Percentiles rank a stretch among this genome's conserved stretches.
phyloP scores from a whole-genome alignment of 495 filamentous ascomycete species.

The Elaphomyces granulatus region DNA sequence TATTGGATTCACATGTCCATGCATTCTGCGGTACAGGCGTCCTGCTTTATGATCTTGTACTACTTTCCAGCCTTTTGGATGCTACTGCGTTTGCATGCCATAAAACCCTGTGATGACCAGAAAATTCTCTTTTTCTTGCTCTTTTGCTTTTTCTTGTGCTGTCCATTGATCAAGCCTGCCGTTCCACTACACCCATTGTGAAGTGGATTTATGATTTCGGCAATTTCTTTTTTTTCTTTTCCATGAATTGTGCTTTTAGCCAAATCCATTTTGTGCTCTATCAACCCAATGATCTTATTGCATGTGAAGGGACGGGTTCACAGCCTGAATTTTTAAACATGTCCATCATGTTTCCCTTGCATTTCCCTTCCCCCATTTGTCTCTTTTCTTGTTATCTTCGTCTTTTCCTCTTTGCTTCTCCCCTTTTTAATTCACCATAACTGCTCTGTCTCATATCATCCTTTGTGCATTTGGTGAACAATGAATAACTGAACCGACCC shows the following conservation, averaged over 20 bases:
- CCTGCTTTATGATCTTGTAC: constrained; percentile 14
- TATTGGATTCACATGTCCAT: constrained; percentile 11
- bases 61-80: constrained; percentile 11
- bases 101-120: constrained; percentile 3
- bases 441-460: too few species aligned
- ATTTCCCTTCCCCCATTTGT: too few species aligned
- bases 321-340: too few species aligned
- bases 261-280: constrained; percentile 1
- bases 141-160: constrained; percentile 6
- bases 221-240: constrained; percentile 19
- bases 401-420: too few species aligned
- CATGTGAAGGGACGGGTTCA: too few species aligned
- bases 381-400: too few species aligned
- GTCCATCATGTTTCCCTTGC: too few species aligned
- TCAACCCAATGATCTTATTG: too few species aligned
- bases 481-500: too few species aligned
- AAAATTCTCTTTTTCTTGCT: constrained; percentile 6
- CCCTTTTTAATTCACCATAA: too few species aligned
- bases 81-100: constrained; percentile 1
- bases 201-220: constrained; percentile 2
- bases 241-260: constrained; percentile 5
- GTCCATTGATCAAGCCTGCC: constrained; percentile 1
- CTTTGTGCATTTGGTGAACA: too few species aligned
- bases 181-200: constrained; percentile 7
- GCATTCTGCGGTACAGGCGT: constrained; percentile 7